Evolutionary conservation across 106 monocot genomes (phyloP).

Genomic region (Alisma plantagoaquatica): DNA sequence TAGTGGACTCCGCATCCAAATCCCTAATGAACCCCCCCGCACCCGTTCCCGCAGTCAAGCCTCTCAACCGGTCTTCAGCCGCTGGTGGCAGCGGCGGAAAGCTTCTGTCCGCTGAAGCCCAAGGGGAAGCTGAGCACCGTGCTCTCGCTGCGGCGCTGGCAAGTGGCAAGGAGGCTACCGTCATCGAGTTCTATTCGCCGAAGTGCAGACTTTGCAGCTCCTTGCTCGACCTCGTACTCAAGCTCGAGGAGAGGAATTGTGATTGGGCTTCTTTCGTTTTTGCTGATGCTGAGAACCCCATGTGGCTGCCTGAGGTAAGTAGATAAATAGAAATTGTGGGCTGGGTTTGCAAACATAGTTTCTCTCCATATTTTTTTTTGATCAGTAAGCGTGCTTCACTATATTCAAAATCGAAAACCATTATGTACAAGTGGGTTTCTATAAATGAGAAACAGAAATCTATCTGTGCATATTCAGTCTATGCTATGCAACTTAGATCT

Average conservation of each 20-base stretch:
- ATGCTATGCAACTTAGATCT: too few species aligned
- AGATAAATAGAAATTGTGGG: background rate
- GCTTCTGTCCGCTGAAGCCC: slow-evolving; percentile 26
- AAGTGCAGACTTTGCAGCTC: slow-evolving; percentile 83
- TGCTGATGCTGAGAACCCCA: slow-evolving; percentile 84
- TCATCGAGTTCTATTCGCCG: slow-evolving; percentile 92
- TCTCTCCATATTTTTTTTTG: too few species aligned
- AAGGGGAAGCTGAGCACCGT: slow-evolving; percentile 84
- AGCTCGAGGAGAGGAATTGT: slow-evolving; percentile 51
- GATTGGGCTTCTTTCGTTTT: slow-evolving; percentile 69
- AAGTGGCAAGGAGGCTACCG: slow-evolving; percentile 77
- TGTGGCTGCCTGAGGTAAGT: slow-evolving; percentile 97
- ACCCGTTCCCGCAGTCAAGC: too few species aligned
- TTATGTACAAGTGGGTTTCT: too few species aligned
- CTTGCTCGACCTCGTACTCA: slow-evolving; percentile 51
- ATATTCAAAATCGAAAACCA: too few species aligned
- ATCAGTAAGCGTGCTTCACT: too few species aligned
- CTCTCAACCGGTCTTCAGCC: background rate
- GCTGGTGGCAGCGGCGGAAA: background rate
- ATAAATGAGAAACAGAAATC: too few species aligned
- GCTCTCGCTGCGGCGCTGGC: slow-evolving; percentile 74
- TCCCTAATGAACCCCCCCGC: background rate
- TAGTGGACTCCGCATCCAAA: slow-evolving; percentile 14
- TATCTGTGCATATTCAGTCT: too few species aligned
- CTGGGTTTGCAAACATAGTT: too few species aligned